Conservation (phyloP, 176 grass and related monocot species). For the Oryza rufipogon region DNA sequence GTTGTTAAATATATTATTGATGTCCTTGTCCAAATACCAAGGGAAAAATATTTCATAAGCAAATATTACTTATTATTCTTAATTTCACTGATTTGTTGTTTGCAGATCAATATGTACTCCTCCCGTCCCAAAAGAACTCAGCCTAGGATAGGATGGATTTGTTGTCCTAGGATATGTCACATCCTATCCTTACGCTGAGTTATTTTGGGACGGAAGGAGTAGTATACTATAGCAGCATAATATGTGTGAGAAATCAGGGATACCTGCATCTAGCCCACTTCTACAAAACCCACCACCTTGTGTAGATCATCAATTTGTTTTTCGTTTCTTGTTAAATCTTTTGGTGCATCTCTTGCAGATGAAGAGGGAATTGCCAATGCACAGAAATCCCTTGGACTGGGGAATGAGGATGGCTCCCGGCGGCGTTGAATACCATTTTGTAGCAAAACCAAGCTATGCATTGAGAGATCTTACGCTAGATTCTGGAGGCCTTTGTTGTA, state of each 20-base stretch:
- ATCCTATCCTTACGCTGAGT: no score
- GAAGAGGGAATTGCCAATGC: slow-evolving; percentile 88
- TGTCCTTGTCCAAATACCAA: background rate
- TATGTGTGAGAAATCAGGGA: background rate
- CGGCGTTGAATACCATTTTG: slow-evolving; percentile 43
- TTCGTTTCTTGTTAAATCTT: slow-evolving; percentile 21
- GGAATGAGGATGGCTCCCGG: slow-evolving; percentile 62
- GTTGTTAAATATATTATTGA: background rate
- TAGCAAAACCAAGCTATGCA: background rate
- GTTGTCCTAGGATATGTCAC: no score
- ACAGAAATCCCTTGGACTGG: slow-evolving; percentile 82
- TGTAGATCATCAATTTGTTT: background rate
- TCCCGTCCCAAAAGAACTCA: no score
- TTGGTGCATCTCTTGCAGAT: slow-evolving; percentile 48
- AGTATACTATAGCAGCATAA: no score
- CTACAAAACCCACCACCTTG: background rate
- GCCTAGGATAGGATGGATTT: no score
- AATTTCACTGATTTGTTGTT: background rate
- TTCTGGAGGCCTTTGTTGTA: background rate
- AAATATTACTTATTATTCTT: slow-evolving; percentile 21
- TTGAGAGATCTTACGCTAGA: background rate
- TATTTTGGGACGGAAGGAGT: no score
- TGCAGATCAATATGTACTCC: background rate
- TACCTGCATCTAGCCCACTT: background rate
- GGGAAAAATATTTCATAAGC: background rate